Conservation (phyloP, 1,284 basidiomycete genomes). For the Leucoagaricus sp. region DNA sequence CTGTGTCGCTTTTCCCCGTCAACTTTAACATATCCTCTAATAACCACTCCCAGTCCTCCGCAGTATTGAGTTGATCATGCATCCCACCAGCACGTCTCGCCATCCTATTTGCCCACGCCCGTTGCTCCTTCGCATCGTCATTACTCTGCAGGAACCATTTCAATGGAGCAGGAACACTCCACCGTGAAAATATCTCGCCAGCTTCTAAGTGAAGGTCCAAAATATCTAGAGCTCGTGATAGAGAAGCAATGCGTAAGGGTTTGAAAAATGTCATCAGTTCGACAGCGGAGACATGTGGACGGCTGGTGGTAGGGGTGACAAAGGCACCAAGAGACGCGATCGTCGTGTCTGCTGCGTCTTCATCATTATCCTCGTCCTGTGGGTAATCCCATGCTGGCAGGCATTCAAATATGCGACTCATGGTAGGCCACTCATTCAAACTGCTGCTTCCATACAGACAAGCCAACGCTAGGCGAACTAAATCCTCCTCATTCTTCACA, state of each 20-base stretch:
- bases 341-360: conserved; percentile 78
- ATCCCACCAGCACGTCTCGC: conserved; percentile 69
- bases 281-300: conserved; percentile 57
- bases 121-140: conserved; percentile 67
- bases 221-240: conserved; percentile 84
- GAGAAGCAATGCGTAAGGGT: conserved; percentile 68
- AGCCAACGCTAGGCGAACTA: conserved; percentile 83
- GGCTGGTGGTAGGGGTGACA: conserved; percentile 71
- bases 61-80: conserved; percentile 54
- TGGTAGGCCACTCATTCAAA: conserved; percentile 73
- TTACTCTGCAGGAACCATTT: conserved; percentile 85
- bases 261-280: conserved; percentile 84
- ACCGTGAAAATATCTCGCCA: conserved; percentile 86
- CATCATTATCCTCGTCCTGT: conserved; percentile 56
- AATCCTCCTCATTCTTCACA: conserved; percentile 79
- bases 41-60: conserved; percentile 82
- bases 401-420: conserved; percentile 93
- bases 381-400: conserved; percentile 85
- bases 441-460: conserved; percentile 84
- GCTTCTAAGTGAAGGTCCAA: conserved; percentile 93
- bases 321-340: conserved; percentile 78
- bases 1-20: conserved; percentile 62
- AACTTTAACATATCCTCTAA: conserved; percentile 90
- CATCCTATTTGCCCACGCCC: conserved; percentile 86
- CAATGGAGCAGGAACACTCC: conserved; percentile 79